Evolutionary conservation across 2,329 filamentous ascomycete genomes (phyloP), one percentile per base, ranked within the genome.

Genomic region (Pseudogymnoascus sp.): DNA sequence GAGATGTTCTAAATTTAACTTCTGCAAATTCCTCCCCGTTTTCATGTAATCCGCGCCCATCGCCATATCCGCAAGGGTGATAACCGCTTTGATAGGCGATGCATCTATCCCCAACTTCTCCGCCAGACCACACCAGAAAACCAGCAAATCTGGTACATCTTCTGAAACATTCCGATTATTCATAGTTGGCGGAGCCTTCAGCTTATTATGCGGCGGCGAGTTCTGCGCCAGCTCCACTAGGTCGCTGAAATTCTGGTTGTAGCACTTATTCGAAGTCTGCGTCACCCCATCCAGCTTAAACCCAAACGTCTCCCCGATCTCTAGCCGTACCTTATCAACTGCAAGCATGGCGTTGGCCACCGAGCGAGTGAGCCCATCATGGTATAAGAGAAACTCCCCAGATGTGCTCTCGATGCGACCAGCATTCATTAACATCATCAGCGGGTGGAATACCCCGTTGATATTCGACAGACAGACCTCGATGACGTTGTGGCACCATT

Each of bases 401-500:
- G 7, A 62, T 1, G 67, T 68, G 58, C 60, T 66, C 57, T 69
- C 67, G 26, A 69, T 69, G 21, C 67, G 66, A 10, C 67, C 67
- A 3, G 64, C 66, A 55, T 69, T 69, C 65, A 69, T 64, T 8
- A 69, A 58, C 62, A 68, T 64, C 65, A 68, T 67, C 13, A 67
- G 59, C 3, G 67, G 66, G 60, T 69, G 67, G 26, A 69, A 67
- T 6, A 67, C 66, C 12, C 66, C 66, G 60, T 69, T 69, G 61
- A 69, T 61, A 59, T 69, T 69, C 39, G 59, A 59, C 28, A 69
- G 48, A 48, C 62, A 65, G n/a, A 67, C 67, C 59, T 69, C 67
- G 19, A 69, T 52, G 35, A 67, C 61, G 57, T 62, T 69, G 59
- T 60, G 63, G 59, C 67, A 69, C 67, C 67, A 69, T 28, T 61